A percentile compares a stretch with the other conserved stretches of the same genome.
phyloP scores from a whole-genome alignment of 805 yeast species.

The Vanderwaltozyma yarrowii region DNA sequence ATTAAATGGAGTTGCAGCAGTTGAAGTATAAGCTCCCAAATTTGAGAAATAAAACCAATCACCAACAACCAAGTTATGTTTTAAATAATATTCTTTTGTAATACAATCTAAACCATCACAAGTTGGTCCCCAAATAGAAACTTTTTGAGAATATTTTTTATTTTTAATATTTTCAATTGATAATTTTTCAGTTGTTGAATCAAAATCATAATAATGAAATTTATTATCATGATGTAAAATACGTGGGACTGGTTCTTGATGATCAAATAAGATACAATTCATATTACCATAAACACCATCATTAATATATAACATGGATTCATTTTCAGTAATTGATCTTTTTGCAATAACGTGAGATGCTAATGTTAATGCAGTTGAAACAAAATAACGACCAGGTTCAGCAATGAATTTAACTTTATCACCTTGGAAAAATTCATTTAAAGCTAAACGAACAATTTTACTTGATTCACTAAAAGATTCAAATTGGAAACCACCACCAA shows the following conservation, averaged over 20 bases:
- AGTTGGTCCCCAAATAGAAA: slow-evolving; percentile 96
- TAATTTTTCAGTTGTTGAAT: slow-evolving; percentile 13
- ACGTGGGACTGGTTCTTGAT: slow-evolving; percentile 65
- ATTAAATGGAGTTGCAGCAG: slow-evolving; percentile 88
- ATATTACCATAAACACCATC: slow-evolving; percentile 95
- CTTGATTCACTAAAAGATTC: slow-evolving; percentile 54
- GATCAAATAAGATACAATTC: slow-evolving; percentile 90
- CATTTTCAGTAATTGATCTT: slow-evolving; percentile 34
- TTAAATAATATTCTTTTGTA: slow-evolving; percentile 39
- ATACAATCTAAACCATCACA: slow-evolving; percentile 95
- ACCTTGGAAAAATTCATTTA: slow-evolving; percentile 51
- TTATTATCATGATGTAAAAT: slow-evolving; percentile 49
- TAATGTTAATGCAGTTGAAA: slow-evolving; percentile 74
- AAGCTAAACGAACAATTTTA: slow-evolving; percentile 41
- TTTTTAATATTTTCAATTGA: background rate
- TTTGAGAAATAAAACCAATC: slow-evolving; percentile 86
- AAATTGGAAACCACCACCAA: slow-evolving; percentile 87
- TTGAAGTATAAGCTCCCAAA: slow-evolving; percentile 86
- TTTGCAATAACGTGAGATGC: slow-evolving; percentile 83
- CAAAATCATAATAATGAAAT: slow-evolving; percentile 33
- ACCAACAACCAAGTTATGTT: slow-evolving; percentile 60
- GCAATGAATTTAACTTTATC: slow-evolving; percentile 46
- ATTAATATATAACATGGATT: slow-evolving; percentile 74
- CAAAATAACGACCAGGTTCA: slow-evolving; percentile 90
- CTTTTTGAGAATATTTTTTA: slow-evolving; percentile 25